Evolutionary conservation across 169 alveolate species (phyloP).

Genomic region (Babesia sp.): DNA sequence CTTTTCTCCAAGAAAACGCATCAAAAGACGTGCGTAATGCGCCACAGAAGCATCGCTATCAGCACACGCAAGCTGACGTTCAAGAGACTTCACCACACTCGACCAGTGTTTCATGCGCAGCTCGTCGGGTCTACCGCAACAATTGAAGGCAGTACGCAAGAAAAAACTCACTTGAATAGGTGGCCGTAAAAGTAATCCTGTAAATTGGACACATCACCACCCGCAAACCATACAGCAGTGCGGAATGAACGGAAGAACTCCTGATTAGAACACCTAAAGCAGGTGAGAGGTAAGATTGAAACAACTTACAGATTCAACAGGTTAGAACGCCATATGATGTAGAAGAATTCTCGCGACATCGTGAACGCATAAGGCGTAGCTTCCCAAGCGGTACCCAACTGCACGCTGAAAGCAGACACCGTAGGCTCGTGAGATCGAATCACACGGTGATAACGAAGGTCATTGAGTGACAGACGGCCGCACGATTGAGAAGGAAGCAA

Average conservation of each 20-base stretch:
- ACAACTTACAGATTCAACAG: slow-evolving; percentile 39
- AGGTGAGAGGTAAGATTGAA: background rate
- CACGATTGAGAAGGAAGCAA: slow-evolving; percentile 39
- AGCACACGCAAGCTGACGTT: slow-evolving; percentile 34
- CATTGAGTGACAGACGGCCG: background rate
- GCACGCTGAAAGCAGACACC: slow-evolving; percentile 22
- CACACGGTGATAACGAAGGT: background rate
- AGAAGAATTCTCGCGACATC: slow-evolving; percentile 33
- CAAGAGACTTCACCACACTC: slow-evolving; percentile 47
- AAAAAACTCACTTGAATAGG: slow-evolving; percentile 52
- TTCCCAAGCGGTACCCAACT: slow-evolving; percentile 6
- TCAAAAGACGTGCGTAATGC: slow-evolving; percentile 36
- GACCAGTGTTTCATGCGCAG: slow-evolving; percentile 50
- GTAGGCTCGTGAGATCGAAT: slow-evolving; percentile 20
- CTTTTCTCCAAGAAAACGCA: slow-evolving; percentile 10
- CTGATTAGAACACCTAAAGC: slow-evolving; percentile 50
- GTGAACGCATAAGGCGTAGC: slow-evolving; percentile 18
- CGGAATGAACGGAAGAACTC: slow-evolving; percentile 48
- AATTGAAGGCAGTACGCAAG: background rate
- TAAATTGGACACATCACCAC: slow-evolving; percentile 47
- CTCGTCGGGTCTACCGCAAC: slow-evolving; percentile 43
- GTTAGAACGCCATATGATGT: slow-evolving; percentile 42
- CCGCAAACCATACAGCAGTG: slow-evolving; percentile 55
- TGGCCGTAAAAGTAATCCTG: slow-evolving; percentile 65
- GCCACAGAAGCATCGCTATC: slow-evolving; percentile 42